These are phyloP conservation scores for Trypanosoma vivax DNA, from an alignment of 208 protist genomes.

Conservation along the genomic window DNA sequence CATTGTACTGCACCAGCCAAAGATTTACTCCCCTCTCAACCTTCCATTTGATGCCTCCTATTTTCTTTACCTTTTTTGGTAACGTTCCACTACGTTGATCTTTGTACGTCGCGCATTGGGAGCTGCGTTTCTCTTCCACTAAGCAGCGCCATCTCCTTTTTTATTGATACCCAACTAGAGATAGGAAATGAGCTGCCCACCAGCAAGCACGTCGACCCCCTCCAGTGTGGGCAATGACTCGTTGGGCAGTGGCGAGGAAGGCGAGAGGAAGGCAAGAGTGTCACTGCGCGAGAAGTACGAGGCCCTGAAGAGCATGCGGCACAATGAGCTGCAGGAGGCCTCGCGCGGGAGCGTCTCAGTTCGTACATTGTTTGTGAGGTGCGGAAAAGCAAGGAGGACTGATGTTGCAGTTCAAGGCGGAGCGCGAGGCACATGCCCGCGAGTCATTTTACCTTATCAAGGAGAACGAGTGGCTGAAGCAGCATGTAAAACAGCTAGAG, in stretches of 20 bases:
- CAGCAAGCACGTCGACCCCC: not conserved
- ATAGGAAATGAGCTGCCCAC: too few relatives aligned
- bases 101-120: too few relatives aligned
- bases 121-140: too few relatives aligned
- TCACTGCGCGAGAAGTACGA: conserved; percentile 13
- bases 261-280: not conserved
- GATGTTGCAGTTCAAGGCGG: conserved; percentile 3
- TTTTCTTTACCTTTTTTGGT: too few relatives aligned
- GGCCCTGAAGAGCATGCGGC: conserved; percentile 13
- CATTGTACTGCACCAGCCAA: too few relatives aligned
- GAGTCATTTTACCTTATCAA: conserved; percentile 17
- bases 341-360: conserved; percentile 14
- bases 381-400: conserved; percentile 5
- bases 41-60: too few relatives aligned
- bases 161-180: too few relatives aligned
- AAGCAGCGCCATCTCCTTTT: too few relatives aligned
- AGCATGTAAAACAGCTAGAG: conserved; percentile 7
- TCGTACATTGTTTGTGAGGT: conserved; percentile 15
- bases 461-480: conserved; percentile 12
- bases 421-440: conserved; percentile 9
- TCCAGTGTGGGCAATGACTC: not conserved
- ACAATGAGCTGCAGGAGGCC: conserved; percentile 15
- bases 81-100: too few relatives aligned
- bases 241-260: not conserved
- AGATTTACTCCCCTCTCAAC: too few relatives aligned